A percentile compares a stretch with the other conserved stretches of the same genome.
These are phyloP conservation scores for Leccinellum luteum DNA, from an alignment of 768 basidiomycete species.

Conservation along the genomic window DNA sequence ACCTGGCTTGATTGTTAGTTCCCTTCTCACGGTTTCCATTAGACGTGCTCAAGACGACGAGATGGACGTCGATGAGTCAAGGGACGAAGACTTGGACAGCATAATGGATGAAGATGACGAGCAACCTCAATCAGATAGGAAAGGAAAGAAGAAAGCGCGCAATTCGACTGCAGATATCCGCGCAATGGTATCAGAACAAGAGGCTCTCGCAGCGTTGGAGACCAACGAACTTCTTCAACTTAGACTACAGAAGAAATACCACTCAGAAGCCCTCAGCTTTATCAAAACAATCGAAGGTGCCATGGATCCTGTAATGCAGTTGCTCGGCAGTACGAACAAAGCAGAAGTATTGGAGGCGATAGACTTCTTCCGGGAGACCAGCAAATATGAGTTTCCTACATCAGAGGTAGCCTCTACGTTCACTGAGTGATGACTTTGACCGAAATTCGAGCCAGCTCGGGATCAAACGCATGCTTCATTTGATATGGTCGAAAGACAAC, in stretches of 20 bases:
- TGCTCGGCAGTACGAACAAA: slow-evolving; percentile 86
- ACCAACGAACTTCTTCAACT: slow-evolving; percentile 63
- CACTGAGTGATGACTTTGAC: background rate
- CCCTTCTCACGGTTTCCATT: slow-evolving; percentile 6
- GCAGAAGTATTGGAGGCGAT: slow-evolving; percentile 81
- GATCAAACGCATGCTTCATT: slow-evolving; percentile 93
- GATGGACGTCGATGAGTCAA: slow-evolving; percentile 57
- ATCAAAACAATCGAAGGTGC: slow-evolving; percentile 67
- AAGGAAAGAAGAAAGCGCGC: slow-evolving; percentile 50
- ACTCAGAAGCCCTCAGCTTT: slow-evolving; percentile 80
- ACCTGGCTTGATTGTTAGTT: background rate
- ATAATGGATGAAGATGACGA: slow-evolving; percentile 41
- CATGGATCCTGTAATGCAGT: slow-evolving; percentile 66
- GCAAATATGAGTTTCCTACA: slow-evolving; percentile 76
- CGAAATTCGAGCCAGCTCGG: slow-evolving; percentile 52
- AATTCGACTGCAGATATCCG: slow-evolving; percentile 72
- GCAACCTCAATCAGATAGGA: slow-evolving; percentile 35
- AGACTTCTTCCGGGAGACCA: slow-evolving; percentile 83
- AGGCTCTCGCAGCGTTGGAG: slow-evolving; percentile 65
- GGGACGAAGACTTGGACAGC: slow-evolving; percentile 33
- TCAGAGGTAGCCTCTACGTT: slow-evolving; percentile 54
- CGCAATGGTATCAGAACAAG: slow-evolving; percentile 67
- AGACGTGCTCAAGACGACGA: slow-evolving; percentile 37
- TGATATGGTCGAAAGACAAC: slow-evolving; percentile 97
- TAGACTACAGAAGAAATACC: slow-evolving; percentile 80